A percentile compares a stretch with the other conserved stretches of the same genome.
Conservation (phyloP, 371 early-diverging fungal genomes). For the Fennellomyces sp. region DNA sequence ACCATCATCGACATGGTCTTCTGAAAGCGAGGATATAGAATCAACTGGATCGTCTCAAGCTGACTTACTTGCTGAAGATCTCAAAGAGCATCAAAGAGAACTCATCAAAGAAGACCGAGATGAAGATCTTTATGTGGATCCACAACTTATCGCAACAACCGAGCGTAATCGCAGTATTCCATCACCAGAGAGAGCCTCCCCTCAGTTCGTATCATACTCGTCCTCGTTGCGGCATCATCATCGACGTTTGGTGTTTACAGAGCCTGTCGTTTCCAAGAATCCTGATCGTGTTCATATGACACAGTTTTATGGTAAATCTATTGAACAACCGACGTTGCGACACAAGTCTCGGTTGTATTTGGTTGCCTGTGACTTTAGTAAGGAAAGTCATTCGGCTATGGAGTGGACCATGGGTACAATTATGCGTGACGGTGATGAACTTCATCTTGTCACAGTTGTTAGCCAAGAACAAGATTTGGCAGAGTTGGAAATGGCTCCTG, state of each 20-base stretch:
- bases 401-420: constrained; percentile 66
- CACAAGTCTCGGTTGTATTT: constrained; percentile 27
- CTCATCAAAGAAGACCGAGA: neutral
- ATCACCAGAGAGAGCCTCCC: constrained; percentile 8
- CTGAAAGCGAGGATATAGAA: too few relatives aligned
- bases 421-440: constrained; percentile 56
- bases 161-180: constrained; percentile 40
- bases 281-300: constrained; percentile 24
- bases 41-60: too few relatives aligned
- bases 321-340: constrained; percentile 1
- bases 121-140: constrained; percentile 2
- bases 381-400: constrained; percentile 42
- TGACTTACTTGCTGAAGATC: constrained; percentile 14
- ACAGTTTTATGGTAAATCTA: constrained; percentile 27
- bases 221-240: too few relatives aligned
- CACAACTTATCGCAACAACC: constrained; percentile 20
- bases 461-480: constrained; percentile 41
- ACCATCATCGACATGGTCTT: too few relatives aligned
- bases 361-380: constrained; percentile 49
- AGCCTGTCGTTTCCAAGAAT: constrained; percentile 11
- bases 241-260: constrained; percentile 24
- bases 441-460: constrained; percentile 55
- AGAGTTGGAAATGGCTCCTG: constrained; percentile 12
- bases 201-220: too few relatives aligned
- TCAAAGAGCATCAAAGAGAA: constrained; percentile 12